These are phyloP conservation scores for Daphne laureola DNA, from an alignment of 441 rosid species.

Conservation along the genomic window DNA sequence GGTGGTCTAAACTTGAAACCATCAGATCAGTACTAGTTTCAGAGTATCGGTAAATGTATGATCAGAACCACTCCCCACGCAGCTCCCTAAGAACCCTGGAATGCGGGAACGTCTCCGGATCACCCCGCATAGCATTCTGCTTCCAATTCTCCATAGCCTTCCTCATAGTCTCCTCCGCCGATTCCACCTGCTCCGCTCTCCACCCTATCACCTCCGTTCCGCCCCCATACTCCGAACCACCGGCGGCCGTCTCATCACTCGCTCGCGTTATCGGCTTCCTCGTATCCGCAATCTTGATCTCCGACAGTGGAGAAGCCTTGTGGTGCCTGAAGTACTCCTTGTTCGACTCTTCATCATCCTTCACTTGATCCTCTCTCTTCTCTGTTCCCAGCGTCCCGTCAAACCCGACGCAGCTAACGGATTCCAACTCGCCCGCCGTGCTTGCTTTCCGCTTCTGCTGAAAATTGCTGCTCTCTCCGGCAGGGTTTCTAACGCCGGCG, in stretches of 20 bases:
- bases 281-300: slow-evolving; percentile 54
- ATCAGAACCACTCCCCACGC: slow-evolving; percentile 69
- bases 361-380: slow-evolving; percentile 13
- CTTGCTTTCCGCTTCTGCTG: slow-evolving; percentile 37
- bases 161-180: slow-evolving; percentile 65
- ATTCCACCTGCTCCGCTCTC: slow-evolving; percentile 70
- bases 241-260: slow-evolving; percentile 51
- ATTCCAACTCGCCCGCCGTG: slow-evolving; percentile 6
- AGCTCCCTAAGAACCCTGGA: slow-evolving; percentile 57
- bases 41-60: too few species aligned
- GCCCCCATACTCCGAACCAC: slow-evolving; percentile 13
- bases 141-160: slow-evolving; percentile 50
- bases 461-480: slow-evolving; percentile 22
- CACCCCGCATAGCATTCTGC: slow-evolving; percentile 65
- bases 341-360: slow-evolving; percentile 17
- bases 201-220: slow-evolving; percentile 37
- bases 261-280: slow-evolving; percentile 71
- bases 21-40: too few species aligned
- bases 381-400: slow-evolving; percentile 48
- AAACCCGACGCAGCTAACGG: slow-evolving; percentile 37
- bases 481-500: slow-evolving; percentile 30
- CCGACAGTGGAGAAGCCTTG: slow-evolving; percentile 69
- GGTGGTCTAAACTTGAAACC: too few species aligned
- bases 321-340: slow-evolving; percentile 38
- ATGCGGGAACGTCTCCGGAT: slow-evolving; percentile 55